These are phyloP conservation scores for Anthracocystis walkeri DNA, from an alignment of 1,284 basidiomycete species.

Conservation along the genomic window DNA sequence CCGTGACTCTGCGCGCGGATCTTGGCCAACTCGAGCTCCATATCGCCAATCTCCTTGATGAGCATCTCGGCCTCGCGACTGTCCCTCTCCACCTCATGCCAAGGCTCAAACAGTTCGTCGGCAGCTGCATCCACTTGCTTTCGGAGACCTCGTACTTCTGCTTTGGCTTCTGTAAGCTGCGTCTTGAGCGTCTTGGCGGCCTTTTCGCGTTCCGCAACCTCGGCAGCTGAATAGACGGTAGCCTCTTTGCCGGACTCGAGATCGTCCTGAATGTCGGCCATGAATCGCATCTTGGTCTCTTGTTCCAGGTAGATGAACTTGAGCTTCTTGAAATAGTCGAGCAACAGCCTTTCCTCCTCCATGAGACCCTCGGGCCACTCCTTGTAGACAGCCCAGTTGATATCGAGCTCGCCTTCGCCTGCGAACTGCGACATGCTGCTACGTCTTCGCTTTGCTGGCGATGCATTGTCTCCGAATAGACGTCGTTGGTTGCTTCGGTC, in stretches of 20 bases:
- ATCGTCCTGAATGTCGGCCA: conserved; percentile 63
- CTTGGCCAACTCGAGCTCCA: conserved; percentile 63
- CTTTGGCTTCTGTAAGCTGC: conserved; percentile 62
- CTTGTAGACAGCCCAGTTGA: conserved; percentile 62
- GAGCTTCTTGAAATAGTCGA: conserved; percentile 65
- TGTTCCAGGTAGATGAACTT: conserved; percentile 66
- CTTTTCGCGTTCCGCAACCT: conserved; percentile 58
- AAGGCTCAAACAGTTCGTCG: conserved; percentile 51
- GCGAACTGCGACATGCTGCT: conserved; percentile 52
- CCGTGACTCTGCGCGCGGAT: conserved; percentile 55
- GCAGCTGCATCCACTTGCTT: conserved; percentile 56
- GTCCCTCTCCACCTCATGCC: conserved; percentile 43
- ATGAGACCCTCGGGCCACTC: conserved; percentile 58
- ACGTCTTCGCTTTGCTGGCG: conserved; percentile 44
- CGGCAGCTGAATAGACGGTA: conserved; percentile 58
- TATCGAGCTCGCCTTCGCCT: conserved; percentile 52
- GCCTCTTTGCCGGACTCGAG: conserved; percentile 62
- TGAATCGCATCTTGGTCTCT: conserved; percentile 65
- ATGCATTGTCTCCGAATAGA: conserved; percentile 40
- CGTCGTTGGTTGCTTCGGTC: conserved; percentile 43
- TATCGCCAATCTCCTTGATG: conserved; percentile 58
- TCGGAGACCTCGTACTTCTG: conserved; percentile 52
- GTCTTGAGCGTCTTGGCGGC: conserved; percentile 57
- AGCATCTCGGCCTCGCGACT: conserved; percentile 50
- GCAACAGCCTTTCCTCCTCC: conserved; percentile 57